Evolutionary conservation across 2,329 filamentous ascomycete genomes (phyloP).

Genomic region (Cephalotrichum gorgonifer): DNA sequence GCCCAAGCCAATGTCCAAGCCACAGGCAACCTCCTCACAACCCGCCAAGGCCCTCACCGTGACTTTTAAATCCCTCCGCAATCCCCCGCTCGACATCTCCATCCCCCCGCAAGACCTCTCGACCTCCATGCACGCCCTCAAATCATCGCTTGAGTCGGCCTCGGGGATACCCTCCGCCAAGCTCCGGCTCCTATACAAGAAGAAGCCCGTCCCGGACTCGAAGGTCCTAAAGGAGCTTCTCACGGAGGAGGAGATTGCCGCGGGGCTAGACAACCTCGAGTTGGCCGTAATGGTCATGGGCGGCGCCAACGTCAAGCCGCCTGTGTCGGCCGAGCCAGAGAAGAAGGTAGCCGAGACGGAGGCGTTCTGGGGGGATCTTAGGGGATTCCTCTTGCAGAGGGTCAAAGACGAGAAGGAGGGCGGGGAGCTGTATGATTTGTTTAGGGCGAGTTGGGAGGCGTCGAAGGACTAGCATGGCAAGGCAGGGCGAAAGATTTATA

Average conservation of each 20-base stretch:
- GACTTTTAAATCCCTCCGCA: constrained; percentile 66
- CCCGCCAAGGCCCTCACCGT: constrained; percentile 44
- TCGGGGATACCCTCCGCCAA: constrained; percentile 61
- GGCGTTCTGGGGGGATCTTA: constrained; percentile 80
- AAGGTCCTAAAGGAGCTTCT: constrained; percentile 70
- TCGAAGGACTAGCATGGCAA: constrained; percentile 10
- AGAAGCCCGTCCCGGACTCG: constrained; percentile 71
- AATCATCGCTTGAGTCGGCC: constrained; percentile 54
- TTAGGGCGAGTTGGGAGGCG: constrained; percentile 60
- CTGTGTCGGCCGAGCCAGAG: constrained; percentile 18
- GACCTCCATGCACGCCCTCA: constrained; percentile 72
- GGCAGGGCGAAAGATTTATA: no score
- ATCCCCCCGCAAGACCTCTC: constrained; percentile 53
- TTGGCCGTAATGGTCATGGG: constrained; percentile 84
- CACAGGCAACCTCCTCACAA: constrained; percentile 36
- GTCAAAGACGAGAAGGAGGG: constrained; percentile 61
- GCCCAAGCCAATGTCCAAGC: constrained; percentile 43
- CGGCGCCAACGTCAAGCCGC: constrained; percentile 37
- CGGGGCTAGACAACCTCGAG: constrained; percentile 50
- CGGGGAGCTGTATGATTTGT: constrained; percentile 53
- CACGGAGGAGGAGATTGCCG: constrained; percentile 41
- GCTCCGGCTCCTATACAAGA: constrained; percentile 76
- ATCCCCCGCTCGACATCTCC: constrained; percentile 57
- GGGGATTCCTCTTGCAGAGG: constrained; percentile 69
- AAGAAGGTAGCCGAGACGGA: constrained; percentile 48